Evolutionary conservation across 2,329 filamentous ascomycete genomes (phyloP).

Genomic region (Didymella segeticola): DNA sequence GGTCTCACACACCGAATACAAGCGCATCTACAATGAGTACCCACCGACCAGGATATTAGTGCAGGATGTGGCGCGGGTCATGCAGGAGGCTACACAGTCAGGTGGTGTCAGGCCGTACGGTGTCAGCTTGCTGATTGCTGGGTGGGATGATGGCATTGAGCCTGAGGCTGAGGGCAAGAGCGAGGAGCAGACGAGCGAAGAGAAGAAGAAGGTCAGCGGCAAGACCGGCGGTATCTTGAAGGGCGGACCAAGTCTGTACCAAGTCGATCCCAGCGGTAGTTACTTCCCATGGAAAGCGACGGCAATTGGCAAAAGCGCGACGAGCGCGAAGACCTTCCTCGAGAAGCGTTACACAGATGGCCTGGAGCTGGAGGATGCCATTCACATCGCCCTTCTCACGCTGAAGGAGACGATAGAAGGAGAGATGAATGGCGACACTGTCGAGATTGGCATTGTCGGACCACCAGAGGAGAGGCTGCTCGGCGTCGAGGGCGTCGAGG

Average conservation of each 20-base stretch:
- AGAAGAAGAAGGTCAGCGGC: conserved; percentile 74
- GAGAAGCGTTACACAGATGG: conserved; percentile 99
- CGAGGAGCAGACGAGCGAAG: conserved; percentile 60
- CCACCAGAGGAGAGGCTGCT: conserved; percentile 92
- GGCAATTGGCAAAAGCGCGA: conserved; percentile 97
- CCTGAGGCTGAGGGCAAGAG: conserved; percentile 75
- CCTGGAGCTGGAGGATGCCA: conserved; percentile 94
- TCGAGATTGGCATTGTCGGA: conserved; percentile 97
- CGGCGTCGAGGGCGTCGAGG: conserved; percentile 87
- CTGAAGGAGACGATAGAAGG: conserved; percentile 99
- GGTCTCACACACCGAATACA: conserved; percentile 97
- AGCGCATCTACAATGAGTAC: conserved; percentile 99
- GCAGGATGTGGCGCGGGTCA: conserved; percentile 95
- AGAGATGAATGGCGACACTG: conserved; percentile 98
- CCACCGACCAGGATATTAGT: conserved; percentile 99
- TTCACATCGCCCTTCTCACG: conserved; percentile 96
- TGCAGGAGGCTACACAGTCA: conserved; percentile 98
- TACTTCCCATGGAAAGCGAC: conserved; percentile 99
- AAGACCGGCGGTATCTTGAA: conserved; percentile 97
- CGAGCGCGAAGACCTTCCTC: conserved; percentile 97
- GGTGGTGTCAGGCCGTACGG: conserved; percentile 97
- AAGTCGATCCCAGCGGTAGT: conserved; percentile 97
- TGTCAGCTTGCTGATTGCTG: conserved; percentile 92
- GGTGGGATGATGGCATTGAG: conserved; percentile 96
- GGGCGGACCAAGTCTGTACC: conserved; percentile 95